A percentile compares a stretch with the other conserved stretches of the same genome.
phyloP scores from a whole-genome alignment of 2,329 filamentous ascomycete genomes.

The Penicillium sp. region DNA sequence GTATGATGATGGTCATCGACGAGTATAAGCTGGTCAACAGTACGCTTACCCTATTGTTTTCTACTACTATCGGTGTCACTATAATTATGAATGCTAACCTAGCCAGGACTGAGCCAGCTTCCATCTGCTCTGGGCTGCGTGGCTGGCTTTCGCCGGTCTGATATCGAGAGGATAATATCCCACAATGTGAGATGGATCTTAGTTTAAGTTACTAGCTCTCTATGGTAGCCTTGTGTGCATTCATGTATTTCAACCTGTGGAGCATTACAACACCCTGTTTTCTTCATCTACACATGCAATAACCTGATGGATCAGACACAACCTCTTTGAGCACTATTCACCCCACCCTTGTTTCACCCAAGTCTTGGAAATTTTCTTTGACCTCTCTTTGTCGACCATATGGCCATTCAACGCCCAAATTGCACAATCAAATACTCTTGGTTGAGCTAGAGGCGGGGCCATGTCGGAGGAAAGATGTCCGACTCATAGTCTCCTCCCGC shows the following conservation, averaged over 20 bases:
- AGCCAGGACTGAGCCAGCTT: slow-evolving; percentile 6
- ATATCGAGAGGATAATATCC: slow-evolving; percentile 14
- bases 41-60: not conserved
- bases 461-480: not conserved
- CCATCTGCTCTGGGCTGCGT: slow-evolving; percentile 16
- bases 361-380: not conserved
- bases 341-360: not conserved
- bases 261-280: not conserved
- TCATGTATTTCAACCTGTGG: too few relatives aligned
- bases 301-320: not conserved
- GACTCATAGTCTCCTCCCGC: slow-evolving; percentile 18
- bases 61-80: not conserved
- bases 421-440: not conserved
- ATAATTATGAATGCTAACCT: not conserved
- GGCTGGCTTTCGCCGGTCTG: slow-evolving; percentile 15
- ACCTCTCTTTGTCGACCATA: not conserved
- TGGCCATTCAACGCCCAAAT: not conserved
- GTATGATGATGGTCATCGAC: not conserved
- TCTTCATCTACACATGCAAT: not conserved
- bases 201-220: not conserved
- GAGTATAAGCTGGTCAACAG: slow-evolving; percentile 1
- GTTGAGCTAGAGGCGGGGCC: not conserved
- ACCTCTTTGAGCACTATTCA: not conserved
- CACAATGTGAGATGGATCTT: not conserved
- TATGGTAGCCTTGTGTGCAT: not conserved